Base-by-base conservation (phyloP, 306 rosid species). In the Cucumis cinereus region DNA sequence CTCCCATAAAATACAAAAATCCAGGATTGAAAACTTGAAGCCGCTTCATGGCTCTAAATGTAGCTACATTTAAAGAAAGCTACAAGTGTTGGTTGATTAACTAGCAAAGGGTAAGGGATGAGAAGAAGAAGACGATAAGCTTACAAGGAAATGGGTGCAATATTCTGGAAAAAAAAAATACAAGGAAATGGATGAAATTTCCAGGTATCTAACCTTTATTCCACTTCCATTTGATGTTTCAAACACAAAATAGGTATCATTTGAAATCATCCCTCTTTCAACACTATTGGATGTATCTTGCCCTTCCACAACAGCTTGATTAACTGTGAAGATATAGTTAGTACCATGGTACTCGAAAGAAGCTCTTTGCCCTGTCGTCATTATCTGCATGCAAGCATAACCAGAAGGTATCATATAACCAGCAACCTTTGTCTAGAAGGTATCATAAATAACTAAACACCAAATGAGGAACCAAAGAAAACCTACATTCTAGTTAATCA, bases 351-450 rank as follows among this genome's bases (percentile, higher is more conserved):
- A 85, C 86, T 92, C 99, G 23, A 95, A 90, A 50, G 90, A 61
- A 41, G 88, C 98, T 85, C 89, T 90, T 82, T 95, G 99, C 80
- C 99, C 99, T 5, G 70, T 80, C 30, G 98, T 92, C 99, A 95
- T 83, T 76, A 95, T 88, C 99, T 95, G 85, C 82, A 56, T 57
- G 81, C 47, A 54, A 35, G 67, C 78, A 57, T 38, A 74, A 40
- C 67, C 63, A 74, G 66, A 30, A 30, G 35, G 35, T 30, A 30
- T 30, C 35, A 30, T 30, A 30, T 30, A 15, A 35, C 66, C 49
- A 10, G 6, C 73, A 23, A 75, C 56, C 23, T 61, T 71, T 71
- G 8, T 12, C 75, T 14, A 30, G 9, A 47, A 7, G 54, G 52
- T 22, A 71, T 4, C 76, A 17, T 49, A 47, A 26, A 23, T 26